Evolutionary conservation across 208 protist genomes (phyloP), one percentile per base, ranked within the genome.

Genomic region (Wallacemonas collosoma): DNA sequence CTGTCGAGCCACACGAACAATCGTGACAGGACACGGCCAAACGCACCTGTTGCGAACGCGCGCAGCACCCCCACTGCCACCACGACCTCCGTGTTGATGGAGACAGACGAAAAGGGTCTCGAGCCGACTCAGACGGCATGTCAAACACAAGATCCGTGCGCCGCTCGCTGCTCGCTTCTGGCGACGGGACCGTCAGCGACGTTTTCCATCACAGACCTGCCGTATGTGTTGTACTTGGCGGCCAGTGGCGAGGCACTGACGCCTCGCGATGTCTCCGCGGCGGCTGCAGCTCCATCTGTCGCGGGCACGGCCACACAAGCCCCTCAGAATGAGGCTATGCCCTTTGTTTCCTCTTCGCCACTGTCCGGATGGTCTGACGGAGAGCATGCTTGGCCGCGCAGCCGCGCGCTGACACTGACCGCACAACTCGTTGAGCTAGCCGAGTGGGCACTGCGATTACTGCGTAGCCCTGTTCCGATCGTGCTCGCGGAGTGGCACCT

Each of bases 401-500:
- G 60, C 17, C 60, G 60, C 36, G 40, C 41, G 8, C 43, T 65
- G 41, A 65, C 60, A 8, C 60, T 65, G n/a, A 65, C 15, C 12
- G 11, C 60, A 17, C 64, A 58, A 35, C 39, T 63, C 17, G 9
- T 17, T 8, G 85, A 90, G 72, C 64, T 89, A 14, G 74, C 77
- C 43, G 79, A 82, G 74, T 90, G 85, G 85, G 40, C 83, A 40
- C 68, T 87, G 76, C 68, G 72, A 5, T 72, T 87, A 41, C 73
- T 90, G 50, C 79, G 79, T 64, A 48, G 75, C 56, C 85, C 85
- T 7, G 70, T 70, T 41, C 81, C 85, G 0, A 68, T 79, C 6
- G 68, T 90, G 6, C 73, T 90, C 17, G 82, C 85, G 17, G 85
- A 90, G 75, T 90, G 85, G 85, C 85, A 87, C 64, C 50, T 79